phyloP scores from a whole-genome alignment of 441 rosid species.

The Erodium trifolium region DNA sequence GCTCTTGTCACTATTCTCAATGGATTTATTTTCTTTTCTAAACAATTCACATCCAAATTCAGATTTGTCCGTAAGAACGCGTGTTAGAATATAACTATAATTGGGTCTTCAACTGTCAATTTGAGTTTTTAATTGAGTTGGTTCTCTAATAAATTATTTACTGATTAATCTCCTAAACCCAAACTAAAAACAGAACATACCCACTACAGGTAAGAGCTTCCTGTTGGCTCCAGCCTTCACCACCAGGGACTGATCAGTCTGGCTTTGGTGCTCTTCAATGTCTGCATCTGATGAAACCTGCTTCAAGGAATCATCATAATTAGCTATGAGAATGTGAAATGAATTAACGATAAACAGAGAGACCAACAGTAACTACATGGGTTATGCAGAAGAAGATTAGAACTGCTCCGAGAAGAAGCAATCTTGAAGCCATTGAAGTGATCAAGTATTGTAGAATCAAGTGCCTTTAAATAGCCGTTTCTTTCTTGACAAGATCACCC shows the following conservation, averaged over 20 bases:
- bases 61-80: too few relatives aligned
- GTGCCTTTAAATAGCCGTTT: conserved; percentile 19
- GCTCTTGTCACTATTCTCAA: too few relatives aligned
- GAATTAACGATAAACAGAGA: too few relatives aligned
- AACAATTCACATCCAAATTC: too few relatives aligned
- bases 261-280: conserved; percentile 8
- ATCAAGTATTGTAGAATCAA: background rate
- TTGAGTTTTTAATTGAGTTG: too few relatives aligned
- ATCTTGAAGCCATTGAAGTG: conserved; percentile 22
- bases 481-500: conserved; percentile 20
- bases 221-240: conserved; percentile 25
- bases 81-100: too few relatives aligned
- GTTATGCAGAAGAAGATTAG: background rate
- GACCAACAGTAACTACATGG: background rate
- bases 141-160: too few relatives aligned
- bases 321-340: too few relatives aligned
- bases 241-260: conserved; percentile 10
- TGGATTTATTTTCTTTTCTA: too few relatives aligned
- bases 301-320: too few relatives aligned
- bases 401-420: conserved; percentile 15
- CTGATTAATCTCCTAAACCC: too few relatives aligned
- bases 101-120: too few relatives aligned
- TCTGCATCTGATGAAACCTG: conserved; percentile 27
- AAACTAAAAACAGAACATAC: background rate
- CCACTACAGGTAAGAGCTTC: conserved; percentile 26